Percentiles rank a stretch among this genome's conserved stretches.
Evolutionary conservation across 805 yeast genomes (phyloP).

Genomic region (Candida tammaniensis): DNA sequence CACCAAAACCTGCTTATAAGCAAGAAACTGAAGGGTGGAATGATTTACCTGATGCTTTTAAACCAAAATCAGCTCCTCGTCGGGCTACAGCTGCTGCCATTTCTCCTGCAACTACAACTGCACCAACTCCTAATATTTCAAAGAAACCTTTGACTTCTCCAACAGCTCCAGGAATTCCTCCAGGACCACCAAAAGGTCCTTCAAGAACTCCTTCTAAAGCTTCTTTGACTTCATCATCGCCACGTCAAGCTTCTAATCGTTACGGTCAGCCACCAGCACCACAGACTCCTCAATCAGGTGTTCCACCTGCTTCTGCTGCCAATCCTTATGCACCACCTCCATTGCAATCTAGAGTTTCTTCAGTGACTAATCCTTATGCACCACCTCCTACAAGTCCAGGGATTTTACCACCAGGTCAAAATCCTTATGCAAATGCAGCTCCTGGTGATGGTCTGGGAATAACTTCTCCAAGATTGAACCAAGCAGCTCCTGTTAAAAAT

Average conservation of each 20-base stretch:
- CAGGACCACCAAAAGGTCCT: constrained; percentile 19
- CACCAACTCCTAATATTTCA: too few species aligned
- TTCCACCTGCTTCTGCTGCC: constrained; percentile 16
- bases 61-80: constrained; percentile 37
- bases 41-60: constrained; percentile 58
- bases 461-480: constrained; percentile 3
- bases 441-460: constrained; percentile 3
- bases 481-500: constrained; percentile 7
- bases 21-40: constrained; percentile 69
- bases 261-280: constrained; percentile 33
- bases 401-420: constrained; percentile 9
- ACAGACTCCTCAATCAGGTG: constrained; percentile 13
- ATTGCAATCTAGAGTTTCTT: constrained; percentile 9
- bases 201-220: constrained; percentile 24
- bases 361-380: constrained; percentile 23
- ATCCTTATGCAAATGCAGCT: constrained; percentile 8
- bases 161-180: constrained; percentile 8
- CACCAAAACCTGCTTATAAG: constrained; percentile 28
- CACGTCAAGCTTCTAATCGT: constrained; percentile 23
- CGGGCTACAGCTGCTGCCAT: constrained; percentile 46
- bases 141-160: too few species aligned
- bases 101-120: constrained; percentile 8
- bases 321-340: constrained; percentile 27
- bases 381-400: constrained; percentile 9
- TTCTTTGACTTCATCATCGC: constrained; percentile 14